Base-by-base conservation (phyloP, 345 rosid genomes). In the Chamaenerion angustifolium region DNA sequence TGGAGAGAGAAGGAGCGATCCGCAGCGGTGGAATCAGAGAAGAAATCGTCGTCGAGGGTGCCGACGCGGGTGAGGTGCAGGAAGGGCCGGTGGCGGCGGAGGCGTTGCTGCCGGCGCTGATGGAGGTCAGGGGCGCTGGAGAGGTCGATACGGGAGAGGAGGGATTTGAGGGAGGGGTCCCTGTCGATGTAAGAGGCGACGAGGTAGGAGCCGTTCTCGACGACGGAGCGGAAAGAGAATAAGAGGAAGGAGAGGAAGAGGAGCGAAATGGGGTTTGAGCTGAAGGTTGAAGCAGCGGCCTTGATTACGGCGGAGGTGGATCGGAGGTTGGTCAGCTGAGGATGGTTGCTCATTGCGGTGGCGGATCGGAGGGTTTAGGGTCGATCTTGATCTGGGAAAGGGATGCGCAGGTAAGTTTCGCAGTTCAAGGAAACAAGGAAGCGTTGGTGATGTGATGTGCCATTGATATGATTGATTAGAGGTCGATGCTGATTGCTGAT, bases 1-100 rank as follows among this genome's bases (percentile, higher is more conserved):
- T 63, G 14, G 63, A 65, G 63, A 54, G 68, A 69, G 42, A 58
- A 64, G 42, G 63, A 71, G 49, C 77, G 73, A 45, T 79, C 72
- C 14, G 70, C 60, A 48, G 73, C 75, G 13, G 77, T 80, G 40
- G 83, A 89, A 7, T 76, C 87, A 43, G 98, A 81, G 75, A 80
- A 83, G 74, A 86, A 81, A 54, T 77, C 94, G 50, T 90, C 92
- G 14, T 80, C 95, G 2, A 90, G 62, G 13, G 94, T 78, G 11
- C 92, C 94, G 17, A 80, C 81, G 52, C 88, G 88, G 17, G 94
- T 79, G 56, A 90, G 80, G 59, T 80, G 94, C 42, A 86, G 85
- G 64, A 86, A 83, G 1, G 88, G 88, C 16, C 83, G 79, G 56
- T 81, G 84, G 14, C 74, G 76, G 59, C 56, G 80, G 54, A 50